Percentiles rank a stretch among this genome's conserved stretches.
phyloP scores from a whole-genome alignment of 2,329 filamentous ascomycete genomes.

The Aspergillus pseudonomiae region DNA sequence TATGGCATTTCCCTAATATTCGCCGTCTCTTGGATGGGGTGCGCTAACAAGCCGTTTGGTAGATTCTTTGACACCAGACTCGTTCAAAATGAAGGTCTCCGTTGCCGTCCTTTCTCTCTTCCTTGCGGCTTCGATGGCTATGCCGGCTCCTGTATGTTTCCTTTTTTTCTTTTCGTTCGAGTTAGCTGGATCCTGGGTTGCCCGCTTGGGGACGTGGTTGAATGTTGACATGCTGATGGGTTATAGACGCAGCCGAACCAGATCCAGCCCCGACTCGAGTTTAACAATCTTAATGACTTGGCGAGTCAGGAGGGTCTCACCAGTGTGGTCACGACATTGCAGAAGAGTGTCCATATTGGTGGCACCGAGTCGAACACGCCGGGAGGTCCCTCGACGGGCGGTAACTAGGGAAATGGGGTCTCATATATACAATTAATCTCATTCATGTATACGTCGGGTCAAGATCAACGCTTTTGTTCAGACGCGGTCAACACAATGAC shows the following conservation, averaged over 20 bases:
- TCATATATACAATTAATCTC: too few species aligned
- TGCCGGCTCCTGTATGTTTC: slow-evolving; percentile 1
- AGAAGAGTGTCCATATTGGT: not conserved
- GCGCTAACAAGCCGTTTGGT: not conserved
- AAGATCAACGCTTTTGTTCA: not conserved
- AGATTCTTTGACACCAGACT: not conserved
- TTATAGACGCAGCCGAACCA: not conserved
- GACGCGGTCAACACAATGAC: not conserved
- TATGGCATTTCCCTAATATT: not conserved
- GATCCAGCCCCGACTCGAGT: not conserved
- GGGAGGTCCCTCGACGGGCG: not conserved
- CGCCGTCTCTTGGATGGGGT: not conserved
- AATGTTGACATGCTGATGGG: not conserved
- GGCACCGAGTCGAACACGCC: too few species aligned
- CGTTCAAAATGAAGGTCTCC: not conserved
- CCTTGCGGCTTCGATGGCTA: not conserved
- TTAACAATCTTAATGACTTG: not conserved
- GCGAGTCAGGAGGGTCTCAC: not conserved
- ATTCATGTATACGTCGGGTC: too few species aligned
- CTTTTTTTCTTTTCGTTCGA: not conserved
- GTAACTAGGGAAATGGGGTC: not conserved
- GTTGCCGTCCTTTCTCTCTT: not conserved
- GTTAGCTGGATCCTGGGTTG: not conserved
- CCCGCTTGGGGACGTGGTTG: not conserved
- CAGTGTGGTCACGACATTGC: not conserved